Evolutionary conservation across 306 rosid genomes (phyloP).

Genomic region (Lagenaria siceraria): DNA sequence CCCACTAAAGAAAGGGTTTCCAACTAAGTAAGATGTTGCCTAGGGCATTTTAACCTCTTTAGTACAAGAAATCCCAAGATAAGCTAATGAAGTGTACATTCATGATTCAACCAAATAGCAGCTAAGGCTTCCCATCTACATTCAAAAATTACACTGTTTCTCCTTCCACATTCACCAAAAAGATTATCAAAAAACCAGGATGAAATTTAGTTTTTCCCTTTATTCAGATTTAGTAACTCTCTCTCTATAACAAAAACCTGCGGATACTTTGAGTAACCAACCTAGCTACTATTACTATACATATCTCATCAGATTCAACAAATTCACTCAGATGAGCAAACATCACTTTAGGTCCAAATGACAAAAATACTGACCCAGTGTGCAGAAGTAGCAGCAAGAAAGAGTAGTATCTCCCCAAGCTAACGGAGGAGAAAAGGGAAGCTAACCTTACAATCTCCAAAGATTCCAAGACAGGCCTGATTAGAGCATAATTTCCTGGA

Average conservation of each 20-base stretch:
- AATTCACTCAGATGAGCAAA: background rate
- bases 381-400: background rate
- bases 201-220: background rate
- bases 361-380: background rate
- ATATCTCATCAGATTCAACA: background rate
- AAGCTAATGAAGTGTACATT: background rate
- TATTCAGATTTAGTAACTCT: background rate
- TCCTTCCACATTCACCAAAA: background rate
- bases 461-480: slow-evolving; percentile 34
- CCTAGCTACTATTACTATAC: background rate
- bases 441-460: slow-evolving; percentile 55
- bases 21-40: no score
- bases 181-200: background rate
- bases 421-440: background rate
- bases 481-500: slow-evolving; percentile 11
- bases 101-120: background rate
- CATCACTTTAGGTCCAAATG: background rate
- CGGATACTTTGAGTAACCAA: background rate
- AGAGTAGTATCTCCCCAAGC: background rate
- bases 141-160: background rate
- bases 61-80: background rate
- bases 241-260: background rate
- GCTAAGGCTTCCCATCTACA: background rate
- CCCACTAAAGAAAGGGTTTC: no score
- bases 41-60: background rate